Evolutionary conservation across 345 rosid species (phyloP).

Genomic region (Eucalyptus marginata): DNA sequence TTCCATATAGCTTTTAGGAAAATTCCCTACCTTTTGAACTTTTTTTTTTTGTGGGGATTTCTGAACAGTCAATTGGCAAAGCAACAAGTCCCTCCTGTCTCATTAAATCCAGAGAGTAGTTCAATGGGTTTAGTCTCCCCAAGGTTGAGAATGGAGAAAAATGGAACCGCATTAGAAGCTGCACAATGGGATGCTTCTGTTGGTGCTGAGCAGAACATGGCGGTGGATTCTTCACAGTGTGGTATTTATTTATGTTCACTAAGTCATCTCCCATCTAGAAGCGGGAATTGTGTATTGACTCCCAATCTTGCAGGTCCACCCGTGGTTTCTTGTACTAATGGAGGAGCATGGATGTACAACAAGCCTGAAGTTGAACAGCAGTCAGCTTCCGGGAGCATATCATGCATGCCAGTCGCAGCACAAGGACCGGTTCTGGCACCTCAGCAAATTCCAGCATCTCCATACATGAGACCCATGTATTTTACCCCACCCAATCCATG

Average conservation of each 20-base stretch:
- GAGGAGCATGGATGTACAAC: conserved; percentile 22
- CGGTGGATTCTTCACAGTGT: conserved; percentile 19
- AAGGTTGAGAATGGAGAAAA: conserved; percentile 31
- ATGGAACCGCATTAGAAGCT: conserved; percentile 19
- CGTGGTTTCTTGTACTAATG: conserved; percentile 15
- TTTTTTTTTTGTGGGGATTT: neutral
- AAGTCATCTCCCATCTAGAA: neutral
- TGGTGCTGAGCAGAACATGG: conserved; percentile 12
- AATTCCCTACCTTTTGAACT: neutral
- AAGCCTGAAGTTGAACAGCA: conserved; percentile 19
- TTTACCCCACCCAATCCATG: conserved; percentile 61
- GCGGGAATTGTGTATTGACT: neutral
- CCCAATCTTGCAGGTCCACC: conserved; percentile 11
- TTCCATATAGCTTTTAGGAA: neutral
- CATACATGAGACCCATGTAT: conserved; percentile 56
- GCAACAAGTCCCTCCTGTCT: conserved; percentile 23
- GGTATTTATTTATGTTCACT: neutral
- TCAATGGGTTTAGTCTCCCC: conserved; percentile 71
- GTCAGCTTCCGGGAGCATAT: conserved; percentile 45
- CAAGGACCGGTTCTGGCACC: conserved; percentile 60
- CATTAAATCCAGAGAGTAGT: conserved; percentile 44
- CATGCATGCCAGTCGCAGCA: conserved; percentile 33
- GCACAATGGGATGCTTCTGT: conserved; percentile 42
- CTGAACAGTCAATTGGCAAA: conserved; percentile 37
- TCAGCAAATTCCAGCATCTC: conserved; percentile 57